Evolutionary conservation across 2,329 filamentous ascomycete species (phyloP), one percentile per base, ranked within the genome.

Genomic region (Trichoderma sp.): DNA sequence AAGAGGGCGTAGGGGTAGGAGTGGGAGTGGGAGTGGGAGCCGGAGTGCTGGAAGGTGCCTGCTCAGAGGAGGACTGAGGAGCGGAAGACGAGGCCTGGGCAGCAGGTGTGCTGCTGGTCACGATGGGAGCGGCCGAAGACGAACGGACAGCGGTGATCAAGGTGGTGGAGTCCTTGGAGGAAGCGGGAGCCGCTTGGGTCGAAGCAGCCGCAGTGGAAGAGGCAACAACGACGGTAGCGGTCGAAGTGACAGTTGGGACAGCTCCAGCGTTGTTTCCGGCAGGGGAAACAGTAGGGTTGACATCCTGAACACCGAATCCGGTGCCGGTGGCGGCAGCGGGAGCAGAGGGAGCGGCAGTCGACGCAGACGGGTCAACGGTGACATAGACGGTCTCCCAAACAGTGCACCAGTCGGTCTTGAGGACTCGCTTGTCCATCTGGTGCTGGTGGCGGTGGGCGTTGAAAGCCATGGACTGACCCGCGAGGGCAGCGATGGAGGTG

Each of bases 401-500:
- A 56, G 85, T 87, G 71, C 85, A 83, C 82, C 83, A 86, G 65
- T 85, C 83, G 11, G 83, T 80, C 59, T 84, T 80, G 14, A 83
- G n/a, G 16, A 76, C 80, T 69, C 81, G 81, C 80, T 85, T 84
- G 71, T 83, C 78, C 78, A 38, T 27, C 60, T 76, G 66, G 77
- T 87, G 85, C 66, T 80, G 80, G 79, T 86, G 85, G 62, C 84
- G 85, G 81, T 87, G 85, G 75, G 83, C 79, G 81, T 84, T 85
- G 78, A 85, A 79, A 78, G 85, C 88, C 56, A 85, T 75, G 76
- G 83, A 84, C 81, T 87, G 84, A 78, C 86, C 83, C 78, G 85
- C 82, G 64, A 89, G 83, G 79, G 85, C 82, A 75, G 85, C 82
- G 74, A 85, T 82, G 72, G 85, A 86, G 72, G 85, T 84, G 75